Conservation (phyloP, 2,329 filamentous ascomycete species). For the Xylariaceae sp. region DNA sequence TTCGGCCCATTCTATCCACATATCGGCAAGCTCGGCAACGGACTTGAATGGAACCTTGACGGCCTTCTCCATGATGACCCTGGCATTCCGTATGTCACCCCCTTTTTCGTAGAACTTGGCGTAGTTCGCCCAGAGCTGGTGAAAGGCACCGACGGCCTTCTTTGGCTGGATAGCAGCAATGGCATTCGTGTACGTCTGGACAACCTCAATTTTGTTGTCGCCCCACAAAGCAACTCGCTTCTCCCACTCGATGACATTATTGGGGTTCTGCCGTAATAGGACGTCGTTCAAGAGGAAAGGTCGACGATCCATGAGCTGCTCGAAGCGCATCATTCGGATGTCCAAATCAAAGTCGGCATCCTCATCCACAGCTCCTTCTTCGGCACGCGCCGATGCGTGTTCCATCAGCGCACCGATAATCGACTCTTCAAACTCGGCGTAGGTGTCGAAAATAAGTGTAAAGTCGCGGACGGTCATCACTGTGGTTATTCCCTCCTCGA, state of each 20-base stretch:
- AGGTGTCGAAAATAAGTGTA: conserved; percentile 92
- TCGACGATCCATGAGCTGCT: conserved; percentile 94
- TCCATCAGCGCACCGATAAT: conserved; percentile 92
- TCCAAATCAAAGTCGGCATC: conserved; percentile 92
- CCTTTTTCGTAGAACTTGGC: conserved; percentile 94
- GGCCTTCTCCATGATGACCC: conserved; percentile 95
- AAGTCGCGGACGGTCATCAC: conserved; percentile 99
- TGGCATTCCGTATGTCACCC: conserved; percentile 77
- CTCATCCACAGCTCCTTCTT: conserved; percentile 73
- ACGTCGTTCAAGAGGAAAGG: conserved; percentile 98
- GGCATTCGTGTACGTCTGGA: conserved; percentile 91
- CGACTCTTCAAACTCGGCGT: conserved; percentile 94
- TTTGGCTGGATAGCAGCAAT: conserved; percentile 92
- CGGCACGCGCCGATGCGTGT: conserved; percentile 73
- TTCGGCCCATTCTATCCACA: conserved; percentile 99
- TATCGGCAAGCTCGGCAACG: conserved; percentile 93
- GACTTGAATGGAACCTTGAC: conserved; percentile 98
- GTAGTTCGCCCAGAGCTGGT: conserved; percentile 94
- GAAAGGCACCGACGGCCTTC: conserved; percentile 88
- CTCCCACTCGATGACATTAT: conserved; percentile 95
- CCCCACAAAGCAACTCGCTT: conserved; percentile 96
- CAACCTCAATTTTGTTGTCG: conserved; percentile 85
- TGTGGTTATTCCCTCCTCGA: conserved; percentile 93
- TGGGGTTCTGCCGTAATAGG: conserved; percentile 88
- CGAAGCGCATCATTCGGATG: conserved; percentile 95